These are phyloP conservation scores for Stachybotrys elegans DNA, from an alignment of 2,329 filamentous ascomycete genomes.

Conservation along the genomic window DNA sequence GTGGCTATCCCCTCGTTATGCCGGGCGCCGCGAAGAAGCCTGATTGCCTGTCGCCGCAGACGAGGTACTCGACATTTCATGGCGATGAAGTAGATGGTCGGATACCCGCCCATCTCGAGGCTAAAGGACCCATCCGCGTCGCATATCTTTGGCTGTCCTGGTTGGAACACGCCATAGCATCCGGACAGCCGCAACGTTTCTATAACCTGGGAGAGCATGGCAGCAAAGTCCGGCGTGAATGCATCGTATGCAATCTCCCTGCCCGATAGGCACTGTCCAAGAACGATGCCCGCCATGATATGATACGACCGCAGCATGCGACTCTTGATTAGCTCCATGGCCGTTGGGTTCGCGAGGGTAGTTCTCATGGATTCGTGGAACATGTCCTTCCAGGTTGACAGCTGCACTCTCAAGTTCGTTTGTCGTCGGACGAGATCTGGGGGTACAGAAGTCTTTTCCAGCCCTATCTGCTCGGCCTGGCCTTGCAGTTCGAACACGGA, in stretches of 20 bases:
- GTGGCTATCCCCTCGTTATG: neutral
- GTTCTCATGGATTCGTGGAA: neutral
- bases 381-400: neutral
- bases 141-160: neutral
- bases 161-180: neutral
- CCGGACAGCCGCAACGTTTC: neutral
- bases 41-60: neutral
- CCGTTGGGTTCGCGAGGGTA: neutral
- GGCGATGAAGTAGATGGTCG: neutral
- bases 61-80: neutral
- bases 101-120: neutral
- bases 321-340: neutral
- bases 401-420: neutral
- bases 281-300: neutral
- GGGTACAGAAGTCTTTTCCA: neutral
- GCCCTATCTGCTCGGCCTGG: neutral
- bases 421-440: neutral
- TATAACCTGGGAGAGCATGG: neutral
- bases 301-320: neutral
- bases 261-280: neutral
- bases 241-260: neutral
- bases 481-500: neutral
- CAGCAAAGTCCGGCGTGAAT: neutral
- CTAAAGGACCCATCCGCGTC: neutral
- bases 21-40: neutral